Evolutionary conservation across 2,329 filamentous ascomycete species (phyloP).

Genomic region (Pezicula carpinea): DNA sequence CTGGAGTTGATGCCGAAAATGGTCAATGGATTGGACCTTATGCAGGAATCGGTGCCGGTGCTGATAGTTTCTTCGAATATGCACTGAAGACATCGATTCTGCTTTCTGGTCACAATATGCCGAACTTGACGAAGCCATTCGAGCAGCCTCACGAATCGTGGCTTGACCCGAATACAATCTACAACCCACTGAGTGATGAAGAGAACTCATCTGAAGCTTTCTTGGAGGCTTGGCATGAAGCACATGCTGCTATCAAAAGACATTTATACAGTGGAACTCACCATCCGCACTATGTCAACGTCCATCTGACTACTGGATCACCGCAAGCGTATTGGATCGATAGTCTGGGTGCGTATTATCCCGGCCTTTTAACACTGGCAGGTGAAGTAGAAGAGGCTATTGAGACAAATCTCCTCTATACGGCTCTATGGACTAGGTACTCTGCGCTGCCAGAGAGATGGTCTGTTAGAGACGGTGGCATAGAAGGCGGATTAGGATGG

Average conservation of each 20-base stretch:
- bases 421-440: slow-evolving; percentile 91
- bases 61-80: slow-evolving; percentile 99
- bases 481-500: slow-evolving; percentile 86
- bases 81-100: slow-evolving; percentile 91
- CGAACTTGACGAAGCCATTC: slow-evolving; percentile 38
- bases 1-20: slow-evolving; percentile 86
- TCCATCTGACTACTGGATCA: slow-evolving; percentile 82
- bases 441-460: slow-evolving; percentile 91
- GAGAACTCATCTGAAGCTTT: slow-evolving; percentile 75
- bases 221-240: slow-evolving; percentile 75
- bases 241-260: slow-evolving; percentile 81
- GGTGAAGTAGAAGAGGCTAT: slow-evolving; percentile 90
- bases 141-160: slow-evolving; percentile 28
- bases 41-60: slow-evolving; percentile 92
- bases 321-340: slow-evolving; percentile 92
- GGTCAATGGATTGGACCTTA: slow-evolving; percentile 85
- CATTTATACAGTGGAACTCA: slow-evolving; percentile 84
- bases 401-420: slow-evolving; percentile 83
- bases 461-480: slow-evolving; percentile 77
- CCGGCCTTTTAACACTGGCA: slow-evolving; percentile 78
- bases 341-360: slow-evolving; percentile 92
- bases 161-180: slow-evolving; percentile 62
- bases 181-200: slow-evolving; percentile 53
- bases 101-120: slow-evolving; percentile 67
- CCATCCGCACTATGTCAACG: slow-evolving; percentile 90